Conservation (phyloP, 192 early-diverging fungal genomes). For the Diversispora eburnea region DNA sequence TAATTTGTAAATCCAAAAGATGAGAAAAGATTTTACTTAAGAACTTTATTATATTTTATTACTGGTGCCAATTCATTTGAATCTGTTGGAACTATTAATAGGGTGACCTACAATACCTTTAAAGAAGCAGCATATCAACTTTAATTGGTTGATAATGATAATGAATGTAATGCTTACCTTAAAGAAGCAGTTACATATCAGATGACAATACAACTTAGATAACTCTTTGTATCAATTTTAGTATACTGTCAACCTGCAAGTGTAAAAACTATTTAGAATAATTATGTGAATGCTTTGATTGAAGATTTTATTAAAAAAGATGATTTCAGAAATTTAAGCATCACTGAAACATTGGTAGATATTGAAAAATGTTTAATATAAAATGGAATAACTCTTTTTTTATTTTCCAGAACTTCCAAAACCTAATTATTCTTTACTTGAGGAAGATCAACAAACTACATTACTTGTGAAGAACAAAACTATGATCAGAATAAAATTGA, state of each 20-base stretch:
- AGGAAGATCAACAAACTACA: background rate
- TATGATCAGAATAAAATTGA: background rate
- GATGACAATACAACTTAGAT: constrained; percentile 10
- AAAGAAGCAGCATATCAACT: constrained; percentile 15
- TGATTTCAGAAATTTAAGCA: background rate
- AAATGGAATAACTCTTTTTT: background rate
- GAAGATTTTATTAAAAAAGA: constrained; percentile 17
- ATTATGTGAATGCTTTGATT: constrained; percentile 10
- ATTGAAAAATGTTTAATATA: background rate
- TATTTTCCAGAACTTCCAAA: background rate
- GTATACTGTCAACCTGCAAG: constrained; percentile 6
- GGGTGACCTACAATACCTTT: constrained; percentile 20
- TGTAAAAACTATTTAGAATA: background rate
- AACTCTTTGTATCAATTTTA: constrained; percentile 29
- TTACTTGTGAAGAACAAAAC: background rate
- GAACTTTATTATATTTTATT: constrained; percentile 9
- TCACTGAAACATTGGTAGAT: background rate
- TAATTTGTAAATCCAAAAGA: background rate
- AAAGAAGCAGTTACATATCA: background rate
- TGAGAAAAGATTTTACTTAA: constrained; percentile 23
- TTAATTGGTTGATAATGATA: constrained; percentile 20
- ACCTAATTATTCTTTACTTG: background rate
- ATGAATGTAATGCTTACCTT: constrained; percentile 18
- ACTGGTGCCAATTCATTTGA: constrained; percentile 24
- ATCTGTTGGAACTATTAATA: constrained; percentile 22